Conservation (phyloP, 2,329 filamentous ascomycete species). For the Scedosporium minutisporum region DNA sequence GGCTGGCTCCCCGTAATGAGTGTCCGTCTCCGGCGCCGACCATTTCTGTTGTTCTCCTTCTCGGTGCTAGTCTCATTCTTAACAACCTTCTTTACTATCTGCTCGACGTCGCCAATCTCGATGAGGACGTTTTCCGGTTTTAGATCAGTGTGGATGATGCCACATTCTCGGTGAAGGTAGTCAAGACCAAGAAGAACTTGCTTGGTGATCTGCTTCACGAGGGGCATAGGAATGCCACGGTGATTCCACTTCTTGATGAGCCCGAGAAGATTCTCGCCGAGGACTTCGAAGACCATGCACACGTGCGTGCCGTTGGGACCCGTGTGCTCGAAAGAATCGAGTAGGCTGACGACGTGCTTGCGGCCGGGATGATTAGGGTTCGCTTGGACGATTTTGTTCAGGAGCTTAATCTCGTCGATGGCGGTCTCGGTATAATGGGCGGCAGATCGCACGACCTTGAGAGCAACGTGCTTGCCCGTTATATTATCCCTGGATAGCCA, state of each 20-base stretch:
- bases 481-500: slow-evolving; percentile 76
- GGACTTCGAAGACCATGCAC: slow-evolving; percentile 98
- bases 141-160: slow-evolving; percentile 95
- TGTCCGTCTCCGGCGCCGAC: slow-evolving; percentile 77
- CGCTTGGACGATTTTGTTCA: slow-evolving; percentile 92
- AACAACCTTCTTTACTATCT: slow-evolving; percentile 94
- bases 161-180: slow-evolving; percentile 94
- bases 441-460: slow-evolving; percentile 95
- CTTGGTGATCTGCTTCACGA: slow-evolving; percentile 98
- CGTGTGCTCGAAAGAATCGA: slow-evolving; percentile 96
- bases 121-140: slow-evolving; percentile 98
- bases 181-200: slow-evolving; percentile 92
- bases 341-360: slow-evolving; percentile 87
- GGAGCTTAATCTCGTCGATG: slow-evolving; percentile 95
- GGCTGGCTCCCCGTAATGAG: slow-evolving; percentile 96
- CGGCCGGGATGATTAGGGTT: slow-evolving; percentile 91
- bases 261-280: slow-evolving; percentile 89
- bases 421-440: slow-evolving; percentile 98
- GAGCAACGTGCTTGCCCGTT: slow-evolving; percentile 85
- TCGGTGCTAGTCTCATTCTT: slow-evolving; percentile 60
- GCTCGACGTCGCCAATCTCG: slow-evolving; percentile 96
- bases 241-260: slow-evolving; percentile 99
- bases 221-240: slow-evolving; percentile 86
- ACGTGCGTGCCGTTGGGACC: slow-evolving; percentile 93
- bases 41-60: slow-evolving; percentile 87